Evolutionary conservation across 441 rosid genomes (phyloP).

Genomic region (Arabidopsis hybrid): DNA sequence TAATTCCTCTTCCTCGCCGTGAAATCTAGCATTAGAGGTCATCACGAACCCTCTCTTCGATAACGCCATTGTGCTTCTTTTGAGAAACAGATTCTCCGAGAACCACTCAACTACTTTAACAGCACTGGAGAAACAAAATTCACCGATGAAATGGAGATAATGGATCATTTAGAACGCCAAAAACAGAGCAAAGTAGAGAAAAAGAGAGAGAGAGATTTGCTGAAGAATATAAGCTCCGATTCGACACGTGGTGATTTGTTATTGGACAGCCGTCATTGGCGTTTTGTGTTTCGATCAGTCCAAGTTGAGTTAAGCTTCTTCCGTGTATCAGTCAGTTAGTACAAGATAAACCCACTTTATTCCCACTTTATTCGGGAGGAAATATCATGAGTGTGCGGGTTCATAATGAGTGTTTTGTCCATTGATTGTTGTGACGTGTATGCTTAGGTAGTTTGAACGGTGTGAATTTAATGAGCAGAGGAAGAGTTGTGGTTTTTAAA

Average conservation of each 20-base stretch:
- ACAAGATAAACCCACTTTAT: neutral
- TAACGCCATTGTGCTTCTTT: conserved; percentile 48
- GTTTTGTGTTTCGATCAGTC: conserved; percentile 14
- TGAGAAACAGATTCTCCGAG: conserved; percentile 27
- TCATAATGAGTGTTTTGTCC: neutral
- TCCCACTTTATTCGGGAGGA: neutral
- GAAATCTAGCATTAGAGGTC: conserved; percentile 39
- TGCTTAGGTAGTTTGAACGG: neutral
- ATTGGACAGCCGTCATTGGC: conserved; percentile 34
- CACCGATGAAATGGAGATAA: conserved; percentile 22
- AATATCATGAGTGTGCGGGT: neutral
- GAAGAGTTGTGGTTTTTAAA: neutral
- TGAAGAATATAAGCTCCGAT: conserved; percentile 4
- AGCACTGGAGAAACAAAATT: conserved; percentile 26
- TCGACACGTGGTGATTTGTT: neutral
- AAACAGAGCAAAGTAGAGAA: neutral
- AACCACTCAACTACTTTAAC: conserved; percentile 16
- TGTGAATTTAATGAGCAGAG: neutral
- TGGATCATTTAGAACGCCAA: conserved; percentile 20
- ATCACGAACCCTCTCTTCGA: conserved; percentile 47
- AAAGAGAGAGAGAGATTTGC: neutral
- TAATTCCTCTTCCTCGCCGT: conserved; percentile 35
- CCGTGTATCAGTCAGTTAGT: neutral
- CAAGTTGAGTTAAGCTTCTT: neutral
- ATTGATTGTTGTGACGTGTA: neutral